Evolutionary conservation across 345 rosid species (phyloP).

Genomic region (Melastoma malabathricum): DNA sequence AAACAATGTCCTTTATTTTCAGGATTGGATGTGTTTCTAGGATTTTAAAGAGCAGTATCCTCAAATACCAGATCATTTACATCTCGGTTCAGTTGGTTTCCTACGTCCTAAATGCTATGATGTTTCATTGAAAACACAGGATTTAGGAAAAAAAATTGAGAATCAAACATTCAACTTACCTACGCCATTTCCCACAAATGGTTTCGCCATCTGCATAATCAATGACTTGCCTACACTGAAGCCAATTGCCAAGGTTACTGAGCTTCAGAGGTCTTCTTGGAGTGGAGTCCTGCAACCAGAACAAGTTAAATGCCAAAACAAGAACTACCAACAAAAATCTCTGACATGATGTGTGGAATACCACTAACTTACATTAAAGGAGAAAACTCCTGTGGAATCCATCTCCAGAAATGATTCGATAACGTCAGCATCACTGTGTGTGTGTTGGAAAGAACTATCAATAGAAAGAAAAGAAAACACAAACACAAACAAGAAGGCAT

Average conservation of each 20-base stretch:
- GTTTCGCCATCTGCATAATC: constrained; percentile 30
- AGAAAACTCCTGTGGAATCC: constrained; percentile 21
- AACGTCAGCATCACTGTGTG: constrained; percentile 49
- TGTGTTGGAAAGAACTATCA: constrained; percentile 21
- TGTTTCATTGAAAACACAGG: too few species aligned
- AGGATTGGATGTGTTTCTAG: too few species aligned
- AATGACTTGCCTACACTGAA: constrained; percentile 54
- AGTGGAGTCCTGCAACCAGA: constrained; percentile 28
- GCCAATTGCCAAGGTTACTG: constrained; percentile 65
- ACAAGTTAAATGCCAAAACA: constrained; percentile 4
- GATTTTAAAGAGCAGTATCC: too few species aligned
- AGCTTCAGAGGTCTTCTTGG: constrained; percentile 16
- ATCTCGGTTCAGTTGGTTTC: too few species aligned
- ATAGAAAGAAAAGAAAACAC: neutral
- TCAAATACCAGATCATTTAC: too few species aligned
- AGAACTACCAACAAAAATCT: neutral
- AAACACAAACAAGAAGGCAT: neutral
- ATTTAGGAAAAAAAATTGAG: too few species aligned
- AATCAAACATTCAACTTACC: constrained; percentile 26
- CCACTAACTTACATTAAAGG: constrained; percentile 1
- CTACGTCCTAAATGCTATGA: too few species aligned
- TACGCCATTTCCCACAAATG: constrained; percentile 96
- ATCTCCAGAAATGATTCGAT: constrained; percentile 30
- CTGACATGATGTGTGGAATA: too few species aligned
- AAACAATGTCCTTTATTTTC: too few species aligned